Base-by-base conservation (phyloP, 352 stramenopile genomes). In the Phytophthora syringae region DNA sequence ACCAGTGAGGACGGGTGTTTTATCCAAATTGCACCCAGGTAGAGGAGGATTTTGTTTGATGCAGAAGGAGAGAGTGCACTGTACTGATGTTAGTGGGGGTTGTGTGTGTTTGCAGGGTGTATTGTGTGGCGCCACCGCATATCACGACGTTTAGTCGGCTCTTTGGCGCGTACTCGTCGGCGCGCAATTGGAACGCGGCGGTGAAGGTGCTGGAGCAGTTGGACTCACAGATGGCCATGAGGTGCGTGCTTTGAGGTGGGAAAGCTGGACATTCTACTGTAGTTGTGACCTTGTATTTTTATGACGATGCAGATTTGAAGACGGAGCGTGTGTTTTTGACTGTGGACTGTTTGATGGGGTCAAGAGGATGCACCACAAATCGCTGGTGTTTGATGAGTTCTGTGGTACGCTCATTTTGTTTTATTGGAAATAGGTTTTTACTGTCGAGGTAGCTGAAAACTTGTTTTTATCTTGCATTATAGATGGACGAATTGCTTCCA, bases 321-420 rank as follows among this genome's bases (percentile, higher is more conserved):
- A 79, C 47, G 84, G 86, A 7, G 88, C 88, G 16, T 96, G 88
- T 45, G 74, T 96, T 2, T 93, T 96, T 66, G 88, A 96, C 63
- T 96, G 88, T 42, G 88, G 88, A 2, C 69, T 96, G 16, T 92
- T 96, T 58, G 86, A 96, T 32, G 88, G 86, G 7, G 76, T 96
- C 48, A 93, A 94, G 64, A 76, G 83, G 3, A 70, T 89, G 57
- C 86, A 94, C 47, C 83, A 92, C 68, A 94, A 94, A 50, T 65
- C 86, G 15, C 70, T 96, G 6, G 83, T 90, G 2, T 91, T 88
- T 62, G 88, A 96, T 32, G 88, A 92, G 24, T 96, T 96, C 74
- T 94, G 84, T 40, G 88, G 88, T 96, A 74, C 15, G 79, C 57
- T 52, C 28, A 37, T 24, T 3, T 45, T 30, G 28, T 9, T 53